phyloP scores from a whole-genome alignment of 2,329 filamentous ascomycete species.

The Diaporthe vaccinii region DNA sequence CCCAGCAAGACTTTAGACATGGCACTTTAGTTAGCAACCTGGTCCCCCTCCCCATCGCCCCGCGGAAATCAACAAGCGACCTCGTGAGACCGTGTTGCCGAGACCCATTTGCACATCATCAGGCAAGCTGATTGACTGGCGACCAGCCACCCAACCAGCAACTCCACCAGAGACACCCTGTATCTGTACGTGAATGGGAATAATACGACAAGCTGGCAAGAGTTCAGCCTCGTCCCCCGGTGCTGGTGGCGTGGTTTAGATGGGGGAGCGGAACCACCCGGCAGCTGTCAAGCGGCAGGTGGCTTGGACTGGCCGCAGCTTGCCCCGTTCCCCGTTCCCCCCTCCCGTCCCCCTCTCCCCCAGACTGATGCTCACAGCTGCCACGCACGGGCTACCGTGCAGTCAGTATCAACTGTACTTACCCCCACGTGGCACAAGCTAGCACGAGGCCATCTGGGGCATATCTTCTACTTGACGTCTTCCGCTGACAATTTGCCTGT shows the following conservation, averaged over 20 bases:
- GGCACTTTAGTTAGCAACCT: neutral
- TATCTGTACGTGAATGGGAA: neutral
- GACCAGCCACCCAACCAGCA: neutral
- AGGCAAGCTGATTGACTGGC: neutral
- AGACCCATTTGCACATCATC: conserved; percentile 1
- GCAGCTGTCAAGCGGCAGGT: conserved; percentile 23
- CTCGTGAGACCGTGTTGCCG: conserved; percentile 27
- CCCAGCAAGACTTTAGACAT: neutral
- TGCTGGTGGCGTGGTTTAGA: conserved; percentile 4
- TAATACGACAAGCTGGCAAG: neutral
- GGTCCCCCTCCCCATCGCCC: neutral
- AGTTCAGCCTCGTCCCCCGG: conserved; percentile 8
- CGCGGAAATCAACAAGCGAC: conserved; percentile 18
- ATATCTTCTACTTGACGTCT: neutral
- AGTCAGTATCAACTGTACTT: neutral
- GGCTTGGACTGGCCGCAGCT: conserved; percentile 25
- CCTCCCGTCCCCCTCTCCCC: neutral
- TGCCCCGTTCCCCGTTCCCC: neutral
- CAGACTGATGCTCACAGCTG: neutral
- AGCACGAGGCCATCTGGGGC: neutral
- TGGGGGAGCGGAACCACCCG: conserved; percentile 23
- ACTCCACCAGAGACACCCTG: neutral
- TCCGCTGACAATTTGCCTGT: neutral
- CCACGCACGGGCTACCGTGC: conserved; percentile 11
- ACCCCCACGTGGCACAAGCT: conserved; percentile 22